Percentiles rank a stretch among this genome's conserved stretches.
phyloP scores from a whole-genome alignment of 805 yeast species.

The Metschnikowia cerradonensis region DNA sequence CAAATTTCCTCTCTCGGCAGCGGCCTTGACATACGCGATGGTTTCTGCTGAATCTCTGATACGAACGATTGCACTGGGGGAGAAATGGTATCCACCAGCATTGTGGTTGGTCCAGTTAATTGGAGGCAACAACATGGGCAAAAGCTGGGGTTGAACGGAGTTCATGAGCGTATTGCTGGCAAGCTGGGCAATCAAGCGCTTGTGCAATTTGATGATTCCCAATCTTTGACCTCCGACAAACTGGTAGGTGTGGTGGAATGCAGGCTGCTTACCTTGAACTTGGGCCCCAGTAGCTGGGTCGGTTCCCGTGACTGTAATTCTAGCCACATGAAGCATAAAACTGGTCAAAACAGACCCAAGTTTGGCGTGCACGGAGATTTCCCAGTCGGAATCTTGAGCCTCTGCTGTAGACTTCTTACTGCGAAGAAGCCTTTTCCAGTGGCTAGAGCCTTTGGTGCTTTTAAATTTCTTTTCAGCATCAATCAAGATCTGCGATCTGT shows the following conservation, averaged over 20 bases:
- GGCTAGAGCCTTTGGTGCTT: slow-evolving; percentile 42
- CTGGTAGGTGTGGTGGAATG: slow-evolving; percentile 85
- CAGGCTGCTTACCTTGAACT: slow-evolving; percentile 78
- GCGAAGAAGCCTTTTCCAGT: slow-evolving; percentile 43
- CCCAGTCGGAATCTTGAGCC: slow-evolving; percentile 21
- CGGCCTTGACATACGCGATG: slow-evolving; percentile 80
- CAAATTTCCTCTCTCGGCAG: slow-evolving; percentile 64
- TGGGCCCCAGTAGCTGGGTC: slow-evolving; percentile 74
- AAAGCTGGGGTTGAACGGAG: slow-evolving; percentile 74
- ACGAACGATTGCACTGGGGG: slow-evolving; percentile 63
- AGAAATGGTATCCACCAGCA: slow-evolving; percentile 78
- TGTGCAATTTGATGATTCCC: slow-evolving; percentile 79
- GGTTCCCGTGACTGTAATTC: slow-evolving; percentile 68
- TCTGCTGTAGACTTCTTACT: slow-evolving; percentile 8
- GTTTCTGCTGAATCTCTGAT: slow-evolving; percentile 87
- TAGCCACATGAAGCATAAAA: slow-evolving; percentile 74
- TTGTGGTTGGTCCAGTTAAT: slow-evolving; percentile 79
- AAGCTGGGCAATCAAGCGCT: slow-evolving; percentile 58
- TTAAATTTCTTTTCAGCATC: slow-evolving; percentile 53
- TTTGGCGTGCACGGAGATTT: slow-evolving; percentile 43
- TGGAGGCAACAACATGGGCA: slow-evolving; percentile 94
- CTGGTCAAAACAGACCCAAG: slow-evolving; percentile 80
- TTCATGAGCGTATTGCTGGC: slow-evolving; percentile 62
- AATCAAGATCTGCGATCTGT: slow-evolving; percentile 62
- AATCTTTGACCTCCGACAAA: slow-evolving; percentile 71